Conservation (phyloP, 768 basidiomycete species). For the Ramaria sp. region DNA sequence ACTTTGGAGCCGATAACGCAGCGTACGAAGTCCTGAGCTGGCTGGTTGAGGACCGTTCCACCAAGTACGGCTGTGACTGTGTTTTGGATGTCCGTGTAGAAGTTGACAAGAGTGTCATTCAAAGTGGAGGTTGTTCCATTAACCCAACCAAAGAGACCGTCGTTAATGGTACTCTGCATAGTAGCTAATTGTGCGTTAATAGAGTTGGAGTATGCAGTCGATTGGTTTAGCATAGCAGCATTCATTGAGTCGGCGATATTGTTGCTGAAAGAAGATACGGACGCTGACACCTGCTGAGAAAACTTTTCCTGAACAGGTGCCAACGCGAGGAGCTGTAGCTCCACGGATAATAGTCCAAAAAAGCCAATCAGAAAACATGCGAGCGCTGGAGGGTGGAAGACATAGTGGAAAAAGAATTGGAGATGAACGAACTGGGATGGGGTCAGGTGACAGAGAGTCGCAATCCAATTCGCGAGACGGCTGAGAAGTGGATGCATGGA, state of each 20-base stretch:
- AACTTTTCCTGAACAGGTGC: conserved; percentile 63
- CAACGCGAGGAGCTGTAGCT: conserved; percentile 78
- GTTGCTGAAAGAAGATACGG: conserved; percentile 54
- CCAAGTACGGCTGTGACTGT: conserved; percentile 73
- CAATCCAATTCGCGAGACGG: conserved; percentile 45
- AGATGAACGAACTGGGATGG: conserved; percentile 56
- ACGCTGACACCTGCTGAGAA: conserved; percentile 44
- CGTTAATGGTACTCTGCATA: conserved; percentile 70
- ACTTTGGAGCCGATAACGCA: conserved; percentile 93
- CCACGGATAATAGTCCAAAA: conserved; percentile 75
- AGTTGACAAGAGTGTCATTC: conserved; percentile 75
- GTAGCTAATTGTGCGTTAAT: conserved; percentile 62
- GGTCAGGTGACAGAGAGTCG: conserved; percentile 39
- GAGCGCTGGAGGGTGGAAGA: conserved; percentile 85
- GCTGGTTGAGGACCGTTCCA: conserved; percentile 69
- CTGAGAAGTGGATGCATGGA: conserved; percentile 66
- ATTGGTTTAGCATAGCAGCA: conserved; percentile 73
- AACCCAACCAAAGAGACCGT: conserved; percentile 91
- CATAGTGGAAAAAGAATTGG: conserved; percentile 84
- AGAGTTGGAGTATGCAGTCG: conserved; percentile 59
- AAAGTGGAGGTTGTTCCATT: conserved; percentile 81
- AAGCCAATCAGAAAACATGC: conserved; percentile 90
- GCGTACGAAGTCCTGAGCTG: conserved; percentile 76
- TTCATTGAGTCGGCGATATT: conserved; percentile 72
- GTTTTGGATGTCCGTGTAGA: conserved; percentile 79